Evolutionary conservation across 331 rosid genomes (phyloP).

Genomic region (Rhamnella rubrinervis): DNA sequence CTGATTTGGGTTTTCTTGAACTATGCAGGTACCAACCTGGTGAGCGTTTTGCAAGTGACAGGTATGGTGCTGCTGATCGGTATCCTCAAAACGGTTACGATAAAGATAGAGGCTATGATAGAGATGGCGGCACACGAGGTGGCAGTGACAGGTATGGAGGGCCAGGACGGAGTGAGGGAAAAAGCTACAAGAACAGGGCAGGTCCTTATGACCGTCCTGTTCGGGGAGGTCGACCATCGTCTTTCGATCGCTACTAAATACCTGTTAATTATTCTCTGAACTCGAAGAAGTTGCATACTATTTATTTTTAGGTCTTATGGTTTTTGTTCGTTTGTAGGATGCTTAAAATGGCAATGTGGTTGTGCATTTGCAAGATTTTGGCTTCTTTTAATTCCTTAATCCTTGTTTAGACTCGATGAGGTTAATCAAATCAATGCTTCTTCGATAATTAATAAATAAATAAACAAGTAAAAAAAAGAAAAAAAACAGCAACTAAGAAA

Average conservation of each 20-base stretch:
- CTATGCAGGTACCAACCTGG: conserved; percentile 53
- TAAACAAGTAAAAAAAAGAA: no score
- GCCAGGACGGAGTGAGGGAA: conserved; percentile 62
- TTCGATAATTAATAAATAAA: no score
- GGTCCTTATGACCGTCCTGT: conserved; percentile 73
- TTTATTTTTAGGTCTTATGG: conserved; percentile 18
- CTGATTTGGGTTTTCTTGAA: neutral
- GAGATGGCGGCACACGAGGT: conserved; percentile 59
- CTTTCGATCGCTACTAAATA: conserved; percentile 66
- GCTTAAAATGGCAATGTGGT: conserved; percentile 16
- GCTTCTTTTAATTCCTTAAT: neutral
- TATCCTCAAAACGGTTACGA: conserved; percentile 76
- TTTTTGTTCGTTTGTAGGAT: conserved; percentile 9
- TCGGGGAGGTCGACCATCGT: conserved; percentile 61
- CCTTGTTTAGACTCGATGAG: no score
- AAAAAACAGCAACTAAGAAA: no score
- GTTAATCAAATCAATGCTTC: no score
- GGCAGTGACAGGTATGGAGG: conserved; percentile 60
- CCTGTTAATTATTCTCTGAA: neutral
- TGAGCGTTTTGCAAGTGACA: conserved; percentile 70
- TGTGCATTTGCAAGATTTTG: conserved; percentile 21
- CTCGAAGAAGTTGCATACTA: conserved; percentile 22
- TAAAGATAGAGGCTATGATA: conserved; percentile 68
- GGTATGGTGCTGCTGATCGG: conserved; percentile 64
- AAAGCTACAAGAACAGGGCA: conserved; percentile 60